Evolutionary conservation across 768 basidiomycete species (phyloP).

Genomic region (Filobasidium floriforme): DNA sequence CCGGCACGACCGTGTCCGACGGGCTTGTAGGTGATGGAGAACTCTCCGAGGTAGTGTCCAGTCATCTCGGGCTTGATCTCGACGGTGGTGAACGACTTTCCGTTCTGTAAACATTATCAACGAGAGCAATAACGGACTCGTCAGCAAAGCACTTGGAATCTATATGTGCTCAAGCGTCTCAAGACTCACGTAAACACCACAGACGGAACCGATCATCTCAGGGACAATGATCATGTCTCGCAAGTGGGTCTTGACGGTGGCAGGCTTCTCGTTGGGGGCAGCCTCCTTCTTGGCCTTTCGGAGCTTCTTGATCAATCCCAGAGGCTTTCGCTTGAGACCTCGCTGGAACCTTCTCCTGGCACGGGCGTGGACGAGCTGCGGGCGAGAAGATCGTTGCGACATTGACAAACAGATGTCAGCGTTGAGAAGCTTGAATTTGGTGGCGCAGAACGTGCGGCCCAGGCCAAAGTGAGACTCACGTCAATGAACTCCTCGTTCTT

Average conservation of each 20-base stretch:
- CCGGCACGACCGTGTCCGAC: slow-evolving; percentile 99
- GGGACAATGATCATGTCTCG: slow-evolving; percentile 99
- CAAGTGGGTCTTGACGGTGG: slow-evolving; percentile 97
- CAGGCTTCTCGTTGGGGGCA: slow-evolving; percentile 97
- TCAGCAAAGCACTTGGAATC: too few species aligned
- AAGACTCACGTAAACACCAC: slow-evolving; percentile 72
- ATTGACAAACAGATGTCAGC: background rate
- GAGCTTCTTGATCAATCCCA: slow-evolving; percentile 98
- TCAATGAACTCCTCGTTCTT: slow-evolving; percentile 68
- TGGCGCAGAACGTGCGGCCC: too few species aligned
- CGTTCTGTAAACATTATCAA: slow-evolving; percentile 32
- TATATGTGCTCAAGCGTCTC: background rate
- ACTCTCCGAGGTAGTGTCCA: slow-evolving; percentile 96
- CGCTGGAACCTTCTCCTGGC: slow-evolving; percentile 98
- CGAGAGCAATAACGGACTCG: background rate
- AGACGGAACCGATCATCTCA: slow-evolving; percentile 98
- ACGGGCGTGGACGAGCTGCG: slow-evolving; percentile 91
- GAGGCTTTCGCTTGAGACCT: slow-evolving; percentile 94
- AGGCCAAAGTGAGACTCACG: slow-evolving; percentile 51
- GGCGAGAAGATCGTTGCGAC: background rate
- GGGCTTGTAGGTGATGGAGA: slow-evolving; percentile 82
- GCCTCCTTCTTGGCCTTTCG: slow-evolving; percentile 99
- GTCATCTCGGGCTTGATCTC: slow-evolving; percentile 99
- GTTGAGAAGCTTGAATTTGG: too few species aligned
- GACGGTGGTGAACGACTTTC: slow-evolving; percentile 55